phyloP scores from a whole-genome alignment of 345 rosid species.

The Eucalyptus polybractea region DNA sequence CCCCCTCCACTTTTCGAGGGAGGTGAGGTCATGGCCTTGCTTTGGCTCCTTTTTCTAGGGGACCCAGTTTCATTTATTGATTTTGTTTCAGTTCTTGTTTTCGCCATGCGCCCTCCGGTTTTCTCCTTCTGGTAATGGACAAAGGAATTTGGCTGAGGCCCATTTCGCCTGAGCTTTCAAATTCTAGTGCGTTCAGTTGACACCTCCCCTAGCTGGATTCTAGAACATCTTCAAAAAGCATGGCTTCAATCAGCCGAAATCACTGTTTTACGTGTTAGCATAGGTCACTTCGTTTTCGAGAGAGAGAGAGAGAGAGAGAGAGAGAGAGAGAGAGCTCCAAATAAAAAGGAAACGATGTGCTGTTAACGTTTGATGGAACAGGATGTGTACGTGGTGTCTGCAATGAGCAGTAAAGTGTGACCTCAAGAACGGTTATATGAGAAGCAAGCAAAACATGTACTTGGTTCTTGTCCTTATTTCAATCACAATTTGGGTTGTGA shows the following conservation, averaged over 20 bases:
- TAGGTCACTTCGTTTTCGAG: neutral
- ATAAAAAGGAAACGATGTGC: neutral
- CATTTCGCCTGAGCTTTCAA: neutral
- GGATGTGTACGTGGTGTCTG: neutral
- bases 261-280: neutral
- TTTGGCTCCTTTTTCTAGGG: neutral
- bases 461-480: neutral
- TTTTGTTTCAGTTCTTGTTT: neutral
- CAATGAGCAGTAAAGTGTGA: neutral
- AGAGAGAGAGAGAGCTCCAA: neutral
- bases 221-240: neutral
- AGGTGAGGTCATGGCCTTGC: slow-evolving; percentile 1
- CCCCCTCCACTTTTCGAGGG: neutral
- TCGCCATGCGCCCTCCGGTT: neutral
- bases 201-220: neutral
- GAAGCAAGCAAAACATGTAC: neutral
- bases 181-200: neutral
- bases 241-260: neutral
- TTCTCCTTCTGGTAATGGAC: neutral
- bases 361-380: neutral
- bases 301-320: neutral
- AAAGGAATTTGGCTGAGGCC: neutral
- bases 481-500: neutral
- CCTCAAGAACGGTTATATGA: neutral
- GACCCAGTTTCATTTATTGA: neutral